Evolutionary conservation across 306 rosid species (phyloP).

Genomic region (Parietaria judaica): DNA sequence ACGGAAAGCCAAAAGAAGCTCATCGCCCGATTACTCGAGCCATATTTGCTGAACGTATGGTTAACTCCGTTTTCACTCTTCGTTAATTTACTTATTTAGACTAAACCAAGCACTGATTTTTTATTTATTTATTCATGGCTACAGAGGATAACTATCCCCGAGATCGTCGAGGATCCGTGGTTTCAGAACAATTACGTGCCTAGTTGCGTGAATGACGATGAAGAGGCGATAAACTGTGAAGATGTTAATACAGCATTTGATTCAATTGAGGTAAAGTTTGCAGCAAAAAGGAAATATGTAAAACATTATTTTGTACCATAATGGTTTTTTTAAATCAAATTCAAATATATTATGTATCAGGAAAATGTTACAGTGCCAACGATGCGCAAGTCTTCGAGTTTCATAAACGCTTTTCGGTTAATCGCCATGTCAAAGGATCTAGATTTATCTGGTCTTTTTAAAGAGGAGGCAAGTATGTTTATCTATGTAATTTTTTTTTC

Average conservation of each 20-base stretch:
- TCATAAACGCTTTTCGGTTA: slow-evolving; percentile 73
- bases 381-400: slow-evolving; percentile 50
- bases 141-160: slow-evolving; percentile 52
- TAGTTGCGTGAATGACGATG: slow-evolving; percentile 28
- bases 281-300: not conserved
- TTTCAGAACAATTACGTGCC: slow-evolving; percentile 59
- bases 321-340: not conserved
- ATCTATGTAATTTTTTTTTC: slow-evolving; percentile 5
- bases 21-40: slow-evolving; percentile 51
- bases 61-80: not conserved
- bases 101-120: not conserved
- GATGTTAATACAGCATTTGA: slow-evolving; percentile 44
- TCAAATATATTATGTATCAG: slow-evolving; percentile 16
- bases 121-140: slow-evolving; percentile 6
- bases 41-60: slow-evolving; percentile 38
- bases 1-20: slow-evolving; percentile 49
- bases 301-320: not conserved
- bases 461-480: slow-evolving; percentile 51
- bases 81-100: not conserved
- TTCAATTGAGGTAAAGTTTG: slow-evolving; percentile 43
- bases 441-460: slow-evolving; percentile 73
- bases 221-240: slow-evolving; percentile 30
- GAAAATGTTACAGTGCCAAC: slow-evolving; percentile 30
- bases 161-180: slow-evolving; percentile 59
- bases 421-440: slow-evolving; percentile 85